These are phyloP conservation scores for Eimeria falciformis DNA, from an alignment of 169 alveolate genomes.

Conservation along the genomic window DNA sequence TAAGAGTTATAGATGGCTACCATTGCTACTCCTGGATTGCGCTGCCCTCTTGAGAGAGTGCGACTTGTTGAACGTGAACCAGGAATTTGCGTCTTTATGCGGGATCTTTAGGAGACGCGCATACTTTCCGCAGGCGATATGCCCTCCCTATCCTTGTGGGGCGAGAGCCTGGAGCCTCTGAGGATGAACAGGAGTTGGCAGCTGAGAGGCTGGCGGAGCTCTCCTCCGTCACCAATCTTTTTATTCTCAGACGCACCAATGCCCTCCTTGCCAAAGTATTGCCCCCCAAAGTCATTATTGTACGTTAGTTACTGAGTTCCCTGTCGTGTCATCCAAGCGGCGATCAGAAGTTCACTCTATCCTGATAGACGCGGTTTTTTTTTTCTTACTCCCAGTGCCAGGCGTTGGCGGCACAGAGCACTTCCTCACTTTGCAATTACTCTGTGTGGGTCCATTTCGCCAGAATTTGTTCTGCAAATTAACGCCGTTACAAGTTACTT, in stretches of 20 bases:
- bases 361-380: neutral
- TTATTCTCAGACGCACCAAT: conserved; percentile 92
- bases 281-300: conserved; percentile 91
- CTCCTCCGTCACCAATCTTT: conserved; percentile 91
- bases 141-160: conserved; percentile 90
- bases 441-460: neutral
- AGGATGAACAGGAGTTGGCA: conserved; percentile 90
- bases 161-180: conserved; percentile 94
- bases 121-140: conserved; percentile 72
- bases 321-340: too few relatives aligned
- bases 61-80: too few relatives aligned
- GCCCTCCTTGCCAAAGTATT: conserved; percentile 91
- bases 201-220: conserved; percentile 90
- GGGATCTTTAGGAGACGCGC: conserved; percentile 70
- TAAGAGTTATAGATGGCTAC: too few relatives aligned
- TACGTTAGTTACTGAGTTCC: neutral
- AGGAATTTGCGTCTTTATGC: too few relatives aligned
- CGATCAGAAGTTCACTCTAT: too few relatives aligned
- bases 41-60: too few relatives aligned
- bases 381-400: neutral
- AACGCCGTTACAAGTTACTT: conserved; percentile 88
- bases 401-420: neutral
- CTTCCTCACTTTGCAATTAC: neutral
- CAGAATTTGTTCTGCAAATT: conserved; percentile 90
- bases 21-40: too few relatives aligned